Base-by-base conservation (phyloP, 2,329 filamentous ascomycete species). In the Penicillium sp. region DNA sequence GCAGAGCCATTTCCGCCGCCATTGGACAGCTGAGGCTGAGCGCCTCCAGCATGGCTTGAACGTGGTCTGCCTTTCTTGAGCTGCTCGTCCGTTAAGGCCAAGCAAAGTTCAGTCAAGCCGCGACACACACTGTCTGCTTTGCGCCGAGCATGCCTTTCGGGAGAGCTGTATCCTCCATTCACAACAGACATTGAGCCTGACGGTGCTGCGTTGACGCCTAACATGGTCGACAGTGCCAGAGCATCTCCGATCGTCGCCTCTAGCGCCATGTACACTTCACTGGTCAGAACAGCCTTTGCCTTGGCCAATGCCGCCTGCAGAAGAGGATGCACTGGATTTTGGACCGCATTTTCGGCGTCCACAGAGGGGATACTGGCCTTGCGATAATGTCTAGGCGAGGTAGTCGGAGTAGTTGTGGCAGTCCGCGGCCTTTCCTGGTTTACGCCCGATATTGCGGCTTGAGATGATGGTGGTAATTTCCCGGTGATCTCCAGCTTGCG, bases 111-210 rank as follows among this genome's bases (percentile, higher is more conserved):
- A 0, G 91, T 97, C 55, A 98, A 72, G 61, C 87, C 93, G 44
- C 91, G 85, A 66, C 93, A 97, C 64, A 98, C 82, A 62, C 86
- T 89, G 64, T 98, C 91, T 23, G 89, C 88, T 68, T 95, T 96
- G 52, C 91, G 82, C 40, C 89, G 82, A 13, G 95, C 76, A 64
- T 95, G 88, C 41, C 93, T 82, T 64, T 98, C 91, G 1, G 87
- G 84, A 9, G 64, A 58, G 28, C 57, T 54, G 22, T 63, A 65
- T 13, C 54, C 57, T 41, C 65, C 66, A 53, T 67, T 70, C 37
- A 69, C 60, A 16, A 69, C 62, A 8, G 67, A 66, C 37, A 57
- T 60, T 20, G 55, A 59, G 44, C 63, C 59, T 8, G 74, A 75
- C 46, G 74, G 84, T 41, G 88, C 80, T 10, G 86, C 85, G 35